Base-by-base conservation (phyloP, 2,329 filamentous ascomycete species). In the Cordyceps cicadae region DNA sequence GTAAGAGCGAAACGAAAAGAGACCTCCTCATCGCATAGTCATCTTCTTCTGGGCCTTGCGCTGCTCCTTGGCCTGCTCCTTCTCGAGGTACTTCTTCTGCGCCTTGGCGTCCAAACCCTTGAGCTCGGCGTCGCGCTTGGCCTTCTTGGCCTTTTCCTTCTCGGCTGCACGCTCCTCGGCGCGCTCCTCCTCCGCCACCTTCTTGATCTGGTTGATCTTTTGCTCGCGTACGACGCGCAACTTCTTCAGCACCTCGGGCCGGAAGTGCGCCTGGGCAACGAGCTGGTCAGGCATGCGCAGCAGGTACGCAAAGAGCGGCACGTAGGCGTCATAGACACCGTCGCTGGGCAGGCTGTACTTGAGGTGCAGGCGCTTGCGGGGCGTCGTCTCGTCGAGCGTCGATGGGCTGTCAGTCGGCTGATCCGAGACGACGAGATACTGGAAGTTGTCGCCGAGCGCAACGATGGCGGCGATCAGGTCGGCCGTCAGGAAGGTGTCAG, bases 391-490 rank as follows among this genome's bases (percentile, higher is more conserved):
- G 63, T 96, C 87, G 69, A 97, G 81, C 63, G 87, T 95, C 70
- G 79, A 82, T 60, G 94, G 94, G 76, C 90, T 92, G 67, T 97
- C 91, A 58, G 86, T 77, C 41, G 93, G 92, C 76, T 97, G 92
- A 72, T 99, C 94, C 21, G 87, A 89, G 56, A 97, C 80, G 69
- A 99, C 88, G 63, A 99, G 76, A 68, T 92, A 93, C 73, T 97
- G 91, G 65, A 96, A 86, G 56, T 64, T 54, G 63, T 93, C 88
- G 34, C 93, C 93, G 5, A 90, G 90, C 57, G 87, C 76, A 69
- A 88, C 83, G 65, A 96, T 80, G 17, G 90, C 92, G 69, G 88
- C 84, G 74, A 91, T 83, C 43, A 99, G 81, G 68, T 97, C 93
- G n/a, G 88, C 82, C 4, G 91, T 96, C 55, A 99, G 82, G 66